Conservation (phyloP, 495 filamentous ascomycete species). For the Lindgomyces ingoldianus region DNA sequence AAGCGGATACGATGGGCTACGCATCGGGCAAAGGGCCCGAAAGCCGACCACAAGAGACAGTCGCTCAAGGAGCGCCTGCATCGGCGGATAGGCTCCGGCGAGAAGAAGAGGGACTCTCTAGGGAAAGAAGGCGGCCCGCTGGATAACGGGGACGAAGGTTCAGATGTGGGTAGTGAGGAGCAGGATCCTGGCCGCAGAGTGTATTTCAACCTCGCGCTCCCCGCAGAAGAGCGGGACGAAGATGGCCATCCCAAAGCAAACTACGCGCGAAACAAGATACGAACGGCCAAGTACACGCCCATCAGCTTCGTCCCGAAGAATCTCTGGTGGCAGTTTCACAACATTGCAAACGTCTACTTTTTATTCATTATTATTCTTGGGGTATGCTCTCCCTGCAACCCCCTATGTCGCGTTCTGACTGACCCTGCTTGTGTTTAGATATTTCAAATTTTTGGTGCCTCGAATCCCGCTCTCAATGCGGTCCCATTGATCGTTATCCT, state of each 20-base stretch:
- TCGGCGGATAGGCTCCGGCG: conserved; percentile 57
- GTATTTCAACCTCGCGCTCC: conserved; percentile 86
- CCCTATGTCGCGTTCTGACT: conserved; percentile 12
- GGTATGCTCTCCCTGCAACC: conserved; percentile 58
- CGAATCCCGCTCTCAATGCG: conserved; percentile 85
- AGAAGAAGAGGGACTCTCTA: conserved; percentile 72
- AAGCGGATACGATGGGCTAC: conserved; percentile 94
- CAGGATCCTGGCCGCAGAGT: conserved; percentile 54
- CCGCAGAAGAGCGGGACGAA: conserved; percentile 76
- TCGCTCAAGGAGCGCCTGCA: conserved; percentile 81
- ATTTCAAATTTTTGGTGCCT: conserved; percentile 91
- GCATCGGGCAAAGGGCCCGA: conserved; percentile 71
- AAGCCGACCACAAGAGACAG: conserved; percentile 74
- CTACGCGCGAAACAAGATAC: conserved; percentile 92
- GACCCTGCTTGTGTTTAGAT: conserved; percentile 58
- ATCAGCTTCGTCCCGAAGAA: conserved; percentile 98
- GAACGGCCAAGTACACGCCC: conserved; percentile 95
- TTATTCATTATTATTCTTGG: conserved; percentile 91
- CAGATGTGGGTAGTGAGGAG: conserved; percentile 45
- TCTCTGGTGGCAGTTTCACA: conserved; percentile 95
- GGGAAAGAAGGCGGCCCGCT: conserved; percentile 48
- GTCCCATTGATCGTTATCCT: conserved; percentile 94
- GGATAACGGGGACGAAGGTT: conserved; percentile 48
- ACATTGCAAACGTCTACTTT: conserved; percentile 98
- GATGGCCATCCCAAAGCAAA: conserved; percentile 69